Base-by-base conservation (phyloP, 1,284 basidiomycete genomes). In the Ceraceosorus guamensis region DNA sequence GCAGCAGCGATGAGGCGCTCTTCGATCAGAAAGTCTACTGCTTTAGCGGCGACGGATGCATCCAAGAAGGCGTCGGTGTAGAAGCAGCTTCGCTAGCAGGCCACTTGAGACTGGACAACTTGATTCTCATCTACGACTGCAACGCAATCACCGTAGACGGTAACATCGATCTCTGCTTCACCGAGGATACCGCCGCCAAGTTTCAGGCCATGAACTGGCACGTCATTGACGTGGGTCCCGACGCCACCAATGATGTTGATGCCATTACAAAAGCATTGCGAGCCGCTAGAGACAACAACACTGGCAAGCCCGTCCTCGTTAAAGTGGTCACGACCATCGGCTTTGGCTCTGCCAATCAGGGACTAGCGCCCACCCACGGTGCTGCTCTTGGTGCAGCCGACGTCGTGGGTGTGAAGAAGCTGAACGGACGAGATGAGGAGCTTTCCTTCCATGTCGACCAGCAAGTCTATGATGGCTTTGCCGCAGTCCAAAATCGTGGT, bases 11-110 rank as follows among this genome's bases (percentile, higher is more conserved):
- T n/a, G n/a, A n/a, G n/a, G n/a, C n/a, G n/a, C n/a, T 77, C n/a
- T 61, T 72, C 18, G 65, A 68, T 43, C 63, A 65, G 43, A 76
- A 70, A 60, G 66, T 73, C 48, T 76, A 71, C 75, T 75, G 73
- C 60, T 75, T 78, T 60, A 77, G 75, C 11, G 77, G 77, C 30
- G 77, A 78, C 53, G 77, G 77, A 4, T 78, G 77, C 63, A 55
- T 78, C 8, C 77, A 77, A 53, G 77, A 78, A 55, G 77, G 77
- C 60, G 71, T 77, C 30, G 76, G 77, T 13, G 71, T 74, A 55
- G 75, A 77, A 51, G 68, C 70, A 70, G 60, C 77, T 48, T 76
- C 73, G 3, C 61, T 77, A 49, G 76, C 76, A n/a, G 76, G 76
- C 43, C 76, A 77, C 52, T 64, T 71, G 48, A 74, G 73, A 5